Evolutionary conservation across 768 basidiomycete genomes (phyloP), one percentile per base, ranked within the genome.

Genomic region (Agaricus sinodeliciosus): DNA sequence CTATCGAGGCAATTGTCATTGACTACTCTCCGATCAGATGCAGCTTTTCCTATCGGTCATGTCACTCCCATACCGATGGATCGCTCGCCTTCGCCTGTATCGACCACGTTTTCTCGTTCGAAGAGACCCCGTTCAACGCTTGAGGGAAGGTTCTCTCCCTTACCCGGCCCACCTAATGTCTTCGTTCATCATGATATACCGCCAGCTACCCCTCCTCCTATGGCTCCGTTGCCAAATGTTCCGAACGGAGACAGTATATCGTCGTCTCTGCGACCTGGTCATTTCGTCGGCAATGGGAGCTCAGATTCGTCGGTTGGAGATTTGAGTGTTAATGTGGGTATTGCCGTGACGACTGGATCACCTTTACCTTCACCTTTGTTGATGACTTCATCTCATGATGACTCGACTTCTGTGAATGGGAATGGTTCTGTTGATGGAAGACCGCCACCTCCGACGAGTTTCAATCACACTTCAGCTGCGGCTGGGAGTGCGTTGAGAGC

Each of bases 161-260:
- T 68, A 9, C 67, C 69, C 9, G 66, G 27, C 3, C 41, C 67
- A 43, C 72, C 74, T 11, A 75, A 69, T 55, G 70, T 73, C 13
- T 62, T 75, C 6, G 69, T 73, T 4, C 72, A 76, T 59, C 75
- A 76, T 51, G 74, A 77, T 55, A 67, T 76, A 35, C 77, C 78
- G 2, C 78, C 77, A 1, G 75, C 78, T 3, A 78, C 72, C 57
- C 77, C 78, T 12, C 75, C 79, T 0, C 78, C 77, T 3, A 63
- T 63, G 37, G 69, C 65, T 0, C 77, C 78, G 0, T 59, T 79
- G 8, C 77, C 78, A 6, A 67, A 63, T 37, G 62, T 72, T 3
- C 63, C 68, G 13, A 40, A 57, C 8, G 31, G 11, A 1, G 31
- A 7, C 7, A 31, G 31, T 31, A 8, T 31, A 31, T 31, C 31